These are phyloP conservation scores for Chlamydomonas reinhardtii DNA, from an alignment of 163 green algal genomes.

Conservation along the genomic window DNA sequence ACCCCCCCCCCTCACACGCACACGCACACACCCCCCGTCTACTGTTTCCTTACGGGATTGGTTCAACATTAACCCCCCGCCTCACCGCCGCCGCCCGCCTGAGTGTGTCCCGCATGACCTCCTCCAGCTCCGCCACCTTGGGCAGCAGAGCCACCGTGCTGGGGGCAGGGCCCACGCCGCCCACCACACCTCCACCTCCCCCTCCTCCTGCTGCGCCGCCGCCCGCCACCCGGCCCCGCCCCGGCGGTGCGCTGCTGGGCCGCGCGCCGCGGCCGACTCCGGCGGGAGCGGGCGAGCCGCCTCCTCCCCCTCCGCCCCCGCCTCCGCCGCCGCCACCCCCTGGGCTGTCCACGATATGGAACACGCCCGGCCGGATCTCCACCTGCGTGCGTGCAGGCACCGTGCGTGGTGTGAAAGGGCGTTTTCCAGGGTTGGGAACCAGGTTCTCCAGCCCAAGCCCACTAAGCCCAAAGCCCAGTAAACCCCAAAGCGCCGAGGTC, in stretches of 20 bases:
- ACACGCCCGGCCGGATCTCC: slow-evolving; percentile 55
- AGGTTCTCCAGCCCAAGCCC: no score
- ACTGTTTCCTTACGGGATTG: no score
- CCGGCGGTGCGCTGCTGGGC: slow-evolving; percentile 9
- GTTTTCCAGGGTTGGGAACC: no score
- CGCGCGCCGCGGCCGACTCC: neutral
- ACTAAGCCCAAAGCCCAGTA: no score
- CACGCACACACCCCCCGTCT: no score
- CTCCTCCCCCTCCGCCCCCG: no score
- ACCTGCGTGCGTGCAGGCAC: neutral
- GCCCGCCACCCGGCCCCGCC: neutral
- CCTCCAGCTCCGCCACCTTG: slow-evolving; percentile 56
- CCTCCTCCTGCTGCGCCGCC: neutral
- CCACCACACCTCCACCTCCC: neutral
- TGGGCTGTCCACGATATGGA: slow-evolving; percentile 36
- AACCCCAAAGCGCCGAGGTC: no score
- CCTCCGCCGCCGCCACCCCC: neutral
- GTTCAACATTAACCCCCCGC: neutral
- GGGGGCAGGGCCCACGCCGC: neutral
- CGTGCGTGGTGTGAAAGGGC: no score
- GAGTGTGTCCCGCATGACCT: slow-evolving; percentile 56
- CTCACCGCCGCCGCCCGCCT: slow-evolving; percentile 18
- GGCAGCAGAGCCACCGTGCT: slow-evolving; percentile 10
- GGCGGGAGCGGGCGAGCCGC: slow-evolving; percentile 4
- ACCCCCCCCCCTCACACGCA: no score